phyloP scores from a whole-genome alignment of 495 filamentous ascomycete genomes.

The Penicillium cataractarum region DNA sequence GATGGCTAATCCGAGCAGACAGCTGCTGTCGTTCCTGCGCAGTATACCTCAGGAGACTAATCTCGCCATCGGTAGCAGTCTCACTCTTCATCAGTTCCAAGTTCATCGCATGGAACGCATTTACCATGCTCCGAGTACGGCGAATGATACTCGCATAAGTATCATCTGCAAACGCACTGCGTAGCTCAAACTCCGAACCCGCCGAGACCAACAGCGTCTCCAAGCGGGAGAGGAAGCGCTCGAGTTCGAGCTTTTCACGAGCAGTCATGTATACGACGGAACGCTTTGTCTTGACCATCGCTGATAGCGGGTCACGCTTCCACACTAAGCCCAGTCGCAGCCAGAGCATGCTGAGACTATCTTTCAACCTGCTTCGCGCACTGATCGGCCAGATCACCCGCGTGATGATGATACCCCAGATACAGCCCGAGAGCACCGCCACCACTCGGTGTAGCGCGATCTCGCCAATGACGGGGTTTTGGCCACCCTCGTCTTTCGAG shows the following conservation, averaged over 20 bases:
- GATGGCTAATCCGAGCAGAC: constrained; percentile 85
- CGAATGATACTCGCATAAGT: constrained; percentile 72
- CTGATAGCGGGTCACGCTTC: constrained; percentile 89
- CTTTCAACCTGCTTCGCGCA: constrained; percentile 81
- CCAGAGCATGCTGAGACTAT: constrained; percentile 84
- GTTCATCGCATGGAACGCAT: constrained; percentile 94
- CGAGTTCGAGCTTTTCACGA: constrained; percentile 73
- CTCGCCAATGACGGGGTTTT: constrained; percentile 78
- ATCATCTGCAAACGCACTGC: constrained; percentile 76
- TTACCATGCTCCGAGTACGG: constrained; percentile 79
- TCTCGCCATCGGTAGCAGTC: constrained; percentile 76
- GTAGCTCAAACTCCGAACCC: constrained; percentile 77
- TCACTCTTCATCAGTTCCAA: constrained; percentile 84
- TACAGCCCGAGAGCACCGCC: constrained; percentile 81
- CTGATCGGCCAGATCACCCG: constrained; percentile 91
- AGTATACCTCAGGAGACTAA: constrained; percentile 76
- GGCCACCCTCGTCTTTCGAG: constrained; percentile 82
- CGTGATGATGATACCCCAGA: constrained; percentile 93
- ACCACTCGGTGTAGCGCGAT: constrained; percentile 90
- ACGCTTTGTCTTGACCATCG: constrained; percentile 58
- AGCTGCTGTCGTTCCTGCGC: constrained; percentile 76
- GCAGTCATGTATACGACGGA: constrained; percentile 74
- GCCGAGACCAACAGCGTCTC: constrained; percentile 76
- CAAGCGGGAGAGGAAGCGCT: constrained; percentile 63
- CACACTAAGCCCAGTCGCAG: constrained; percentile 94